A percentile compares a stretch with the other conserved stretches of the same genome.
These are phyloP conservation scores for Gaertneriomyces sp. DNA, from an alignment of 192 early-diverging fungal genomes.

Conservation along the genomic window DNA sequence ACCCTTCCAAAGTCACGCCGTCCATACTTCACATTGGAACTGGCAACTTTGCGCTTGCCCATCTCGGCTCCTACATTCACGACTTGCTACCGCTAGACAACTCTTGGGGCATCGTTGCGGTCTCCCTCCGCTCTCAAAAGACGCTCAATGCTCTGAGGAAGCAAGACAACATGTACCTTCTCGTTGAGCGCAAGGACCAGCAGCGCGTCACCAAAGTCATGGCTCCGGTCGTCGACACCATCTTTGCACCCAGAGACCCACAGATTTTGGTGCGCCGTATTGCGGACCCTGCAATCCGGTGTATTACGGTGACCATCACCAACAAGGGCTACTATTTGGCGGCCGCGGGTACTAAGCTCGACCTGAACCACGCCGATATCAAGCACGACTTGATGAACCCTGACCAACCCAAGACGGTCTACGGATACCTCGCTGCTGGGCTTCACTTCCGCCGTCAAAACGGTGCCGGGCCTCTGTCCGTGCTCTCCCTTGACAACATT, in stretches of 20 bases:
- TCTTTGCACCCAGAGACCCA: slow-evolving; percentile 9
- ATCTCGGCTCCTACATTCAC: slow-evolving; percentile 16
- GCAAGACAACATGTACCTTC: slow-evolving; percentile 14
- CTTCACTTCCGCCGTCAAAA: not conserved
- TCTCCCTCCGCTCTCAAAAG: slow-evolving; percentile 5
- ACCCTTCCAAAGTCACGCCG: not conserved
- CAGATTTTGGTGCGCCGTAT: not conserved
- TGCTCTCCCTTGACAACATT: slow-evolving; percentile 22
- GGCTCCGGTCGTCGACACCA: slow-evolving; percentile 13
- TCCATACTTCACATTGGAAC: slow-evolving; percentile 18
- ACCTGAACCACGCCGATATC: slow-evolving; percentile 10
- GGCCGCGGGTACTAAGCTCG: slow-evolving; percentile 3
- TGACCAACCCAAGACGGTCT: slow-evolving; percentile 1
- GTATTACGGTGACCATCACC: slow-evolving; percentile 12
- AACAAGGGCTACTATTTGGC: slow-evolving; percentile 20
- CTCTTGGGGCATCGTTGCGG: slow-evolving; percentile 8
- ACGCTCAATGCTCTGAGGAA: slow-evolving; percentile 5
- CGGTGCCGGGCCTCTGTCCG: slow-evolving; percentile 2
- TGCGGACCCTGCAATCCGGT: slow-evolving; percentile 1
- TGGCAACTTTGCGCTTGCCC: slow-evolving; percentile 18
- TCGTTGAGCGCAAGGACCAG: slow-evolving; percentile 8
- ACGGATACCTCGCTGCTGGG: slow-evolving; percentile 17
- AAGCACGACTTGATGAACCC: slow-evolving; percentile 1
- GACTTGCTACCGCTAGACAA: slow-evolving; percentile 9
- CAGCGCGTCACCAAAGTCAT: not conserved